Conservation (phyloP, 352 stramenopile species). For the Globisporangium apiculatum region DNA sequence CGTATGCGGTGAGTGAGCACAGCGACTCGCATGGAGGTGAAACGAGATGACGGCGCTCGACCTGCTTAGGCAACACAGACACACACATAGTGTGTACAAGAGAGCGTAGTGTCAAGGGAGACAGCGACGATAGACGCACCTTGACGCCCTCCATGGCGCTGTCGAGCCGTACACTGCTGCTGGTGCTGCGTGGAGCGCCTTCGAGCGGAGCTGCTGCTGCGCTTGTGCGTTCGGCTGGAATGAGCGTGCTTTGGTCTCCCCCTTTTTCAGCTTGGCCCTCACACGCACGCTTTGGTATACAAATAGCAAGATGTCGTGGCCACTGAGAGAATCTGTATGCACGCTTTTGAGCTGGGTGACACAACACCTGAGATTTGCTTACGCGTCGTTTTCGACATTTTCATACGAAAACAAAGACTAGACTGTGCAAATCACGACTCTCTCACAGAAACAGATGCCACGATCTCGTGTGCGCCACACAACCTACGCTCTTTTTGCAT, state of each 20-base stretch:
- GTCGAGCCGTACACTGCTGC: neutral
- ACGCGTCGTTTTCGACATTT: no score
- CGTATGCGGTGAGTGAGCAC: neutral
- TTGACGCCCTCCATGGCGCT: conserved; percentile 53
- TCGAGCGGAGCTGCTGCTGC: no score
- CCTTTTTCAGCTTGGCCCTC: neutral
- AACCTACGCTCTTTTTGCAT: no score
- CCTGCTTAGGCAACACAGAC: no score
- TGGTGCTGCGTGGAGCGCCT: neutral
- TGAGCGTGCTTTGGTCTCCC: neutral
- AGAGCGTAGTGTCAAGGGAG: no score
- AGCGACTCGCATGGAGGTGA: neutral
- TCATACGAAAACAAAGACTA: neutral
- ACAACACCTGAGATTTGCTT: neutral
- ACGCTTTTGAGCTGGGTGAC: conserved; percentile 2
- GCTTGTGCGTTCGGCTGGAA: neutral
- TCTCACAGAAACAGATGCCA: no score
- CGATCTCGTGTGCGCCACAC: no score
- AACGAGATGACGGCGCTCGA: no score
- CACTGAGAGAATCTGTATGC: neutral
- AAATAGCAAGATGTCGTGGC: neutral
- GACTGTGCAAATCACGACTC: no score
- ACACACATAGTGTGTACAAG: no score
- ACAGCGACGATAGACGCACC: conserved; percentile 14
- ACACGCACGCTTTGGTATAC: neutral